Base-by-base conservation (phyloP, 2,329 filamentous ascomycete genomes). In the Periconia macrospinosa region DNA sequence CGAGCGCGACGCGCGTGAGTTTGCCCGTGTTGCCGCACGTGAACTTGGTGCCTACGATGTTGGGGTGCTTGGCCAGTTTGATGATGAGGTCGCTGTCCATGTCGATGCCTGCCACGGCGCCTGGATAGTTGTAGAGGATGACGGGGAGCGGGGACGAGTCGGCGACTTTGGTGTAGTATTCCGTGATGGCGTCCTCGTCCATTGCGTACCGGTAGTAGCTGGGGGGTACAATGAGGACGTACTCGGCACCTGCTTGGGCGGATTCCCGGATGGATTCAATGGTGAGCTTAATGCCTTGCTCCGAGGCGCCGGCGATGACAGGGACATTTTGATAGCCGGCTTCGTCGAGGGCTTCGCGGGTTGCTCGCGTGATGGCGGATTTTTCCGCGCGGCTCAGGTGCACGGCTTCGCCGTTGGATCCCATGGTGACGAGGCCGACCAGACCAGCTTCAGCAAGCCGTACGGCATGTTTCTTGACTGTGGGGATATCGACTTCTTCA, bases 11-110 rank as follows among this genome's bases (percentile, higher is more conserved):
- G 30, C 91, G 86, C 13, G 91, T 93, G 60, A 95, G 82, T 78
- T 95, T 96, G 59, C 91, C 91, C 1, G 90, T 94, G 79, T 91
- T 94, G 60, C 90, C 91, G 72, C 91, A 95, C 41, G 91, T 96
- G 80, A 96, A 95, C 75, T 96, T 96, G 51, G 90, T 92, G 58
- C 91, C 91, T 58, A 92, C 79, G 67, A 96, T 91, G 76, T 95
- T 95, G 60, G 86, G 85, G 76, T 95, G 91, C 70, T 86, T 78
- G 43, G 88, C 89, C 37, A 96, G 84, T 70, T 83, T 83, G 77
- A 94, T 91, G 66, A 96, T 83, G 55, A 93, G 82, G 71, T 96
- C 91, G 54, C 89, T 92, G 80, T 94, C 90, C 84, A 96, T 88
- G 74, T 96, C 91, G 68, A 95, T 89, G 47, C 91, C 91, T 6